Evolutionary conservation across 208 protist genomes (phyloP).

Genomic region (Crithidia bombi): DNA sequence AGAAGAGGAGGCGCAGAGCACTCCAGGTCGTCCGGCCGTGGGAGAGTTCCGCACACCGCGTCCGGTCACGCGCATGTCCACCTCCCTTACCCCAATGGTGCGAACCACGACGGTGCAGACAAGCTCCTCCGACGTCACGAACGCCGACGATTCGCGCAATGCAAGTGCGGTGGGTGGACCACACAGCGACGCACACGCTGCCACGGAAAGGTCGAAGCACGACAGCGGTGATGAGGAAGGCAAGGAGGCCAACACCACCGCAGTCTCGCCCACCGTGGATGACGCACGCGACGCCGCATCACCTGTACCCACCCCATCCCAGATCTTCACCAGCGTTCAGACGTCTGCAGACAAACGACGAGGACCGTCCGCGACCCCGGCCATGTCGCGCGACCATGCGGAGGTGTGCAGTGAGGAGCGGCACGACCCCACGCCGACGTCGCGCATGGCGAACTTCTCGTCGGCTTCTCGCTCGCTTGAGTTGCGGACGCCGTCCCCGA

Average conservation of each 20-base stretch:
- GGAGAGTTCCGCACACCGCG: slow-evolving; percentile 48
- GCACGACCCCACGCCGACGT: neutral
- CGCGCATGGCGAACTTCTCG: neutral
- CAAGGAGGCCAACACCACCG: neutral
- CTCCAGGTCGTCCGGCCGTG: slow-evolving; percentile 21
- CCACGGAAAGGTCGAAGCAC: neutral
- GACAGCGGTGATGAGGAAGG: neutral
- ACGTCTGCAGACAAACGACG: slow-evolving; percentile 37
- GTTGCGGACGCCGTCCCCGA: slow-evolving; percentile 17
- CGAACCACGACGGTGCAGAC: neutral
- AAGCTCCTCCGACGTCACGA: neutral
- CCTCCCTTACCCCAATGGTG: slow-evolving; percentile 12
- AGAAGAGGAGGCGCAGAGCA: neutral
- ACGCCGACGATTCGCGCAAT: neutral
- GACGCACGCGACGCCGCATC: slow-evolving; percentile 14
- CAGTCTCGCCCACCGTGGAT: neutral
- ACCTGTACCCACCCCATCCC: slow-evolving; percentile 27
- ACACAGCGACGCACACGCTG: neutral
- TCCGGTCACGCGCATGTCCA: slow-evolving; percentile 27
- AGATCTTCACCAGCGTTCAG: slow-evolving; percentile 31
- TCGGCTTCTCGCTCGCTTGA: slow-evolving; percentile 3
- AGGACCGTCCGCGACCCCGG: slow-evolving; percentile 14
- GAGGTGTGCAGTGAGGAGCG: neutral
- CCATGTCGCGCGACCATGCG: slow-evolving; percentile 19
- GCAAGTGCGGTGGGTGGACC: neutral